Base-by-base conservation (phyloP, 139 green algal species). In the Chlorella sp. region DNA sequence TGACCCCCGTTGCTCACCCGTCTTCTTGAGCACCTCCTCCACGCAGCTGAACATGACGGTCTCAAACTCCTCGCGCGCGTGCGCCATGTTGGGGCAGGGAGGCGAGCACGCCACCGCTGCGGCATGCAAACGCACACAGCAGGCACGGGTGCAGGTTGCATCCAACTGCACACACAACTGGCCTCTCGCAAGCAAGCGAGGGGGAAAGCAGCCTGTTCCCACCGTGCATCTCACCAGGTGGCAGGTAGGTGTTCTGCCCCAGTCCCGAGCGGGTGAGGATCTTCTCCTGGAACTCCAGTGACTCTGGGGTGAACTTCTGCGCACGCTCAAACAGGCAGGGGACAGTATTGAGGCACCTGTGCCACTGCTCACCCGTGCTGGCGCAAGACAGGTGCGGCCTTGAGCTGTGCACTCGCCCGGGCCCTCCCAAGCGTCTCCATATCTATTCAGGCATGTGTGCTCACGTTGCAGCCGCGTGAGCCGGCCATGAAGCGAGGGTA, bases 271-370 rank as follows among this genome's bases (percentile, higher is more conserved):
- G 81, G 1, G 70, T 55, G 24, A 97, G 71, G 60, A 98, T 94
- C 74, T 96, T 96, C 63, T 90, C 74, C 79, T 98, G 94, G 36
- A 98, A 98, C 2, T 90, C 82, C 31, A 98, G 69, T 29, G 73
- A 88, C 68, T 94, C 80, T 1, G 86, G 73, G 31, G 80, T 90
- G 75, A 97, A 97, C n/a, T n/a, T n/a, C n/a, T n/a, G n/a, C n/a
- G n/a, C n/a, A n/a, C n/a, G n/a, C n/a, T n/a, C n/a, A n/a, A n/a
- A n/a, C n/a, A n/a, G n/a, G n/a, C n/a, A n/a, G n/a, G n/a, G n/a
- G n/a, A n/a, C 62, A 69, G 31, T 35, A 50, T 29, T 49, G 31
- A 31, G 1, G 4, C 31, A 30, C 2, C 2, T 4, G 14, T 50
- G 31, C 31, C 5, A 50, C 62, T 22, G 4, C 3, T 10, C 62